Base-by-base conservation (phyloP, 2,329 filamentous ascomycete species). In the Hortaea werneckii region DNA sequence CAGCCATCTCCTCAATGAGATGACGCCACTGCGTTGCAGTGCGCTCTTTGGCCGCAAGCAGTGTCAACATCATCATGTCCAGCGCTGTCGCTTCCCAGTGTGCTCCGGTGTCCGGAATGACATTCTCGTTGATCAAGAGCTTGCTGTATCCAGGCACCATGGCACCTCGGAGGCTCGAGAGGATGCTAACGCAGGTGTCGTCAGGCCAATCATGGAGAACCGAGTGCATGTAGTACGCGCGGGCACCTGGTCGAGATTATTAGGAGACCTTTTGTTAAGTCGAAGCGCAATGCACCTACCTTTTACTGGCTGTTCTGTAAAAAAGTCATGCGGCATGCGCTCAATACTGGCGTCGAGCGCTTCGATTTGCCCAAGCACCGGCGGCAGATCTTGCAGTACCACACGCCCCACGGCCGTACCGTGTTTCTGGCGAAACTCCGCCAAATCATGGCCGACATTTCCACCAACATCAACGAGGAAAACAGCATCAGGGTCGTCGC, bases 201-300 rank as follows among this genome's bases (percentile, higher is more conserved):
- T 55, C 53, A 10, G 35, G 34, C 52, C 50, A 56, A 34, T 56
- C 44, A 35, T 56, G 53, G 28, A 50, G 37, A 30, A 54, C 44
- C 37, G 13, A 27, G 9, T 48, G 47, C 12, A 55, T 41, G 37
- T 49, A 45, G 39, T 55, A 55, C 6, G 61, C 46, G 30, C 61
- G 56, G 6, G 45, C 44, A 26, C 46, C n/a, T n/a, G n/a, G n/a
- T n/a, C n/a, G n/a, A n/a, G n/a, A n/a, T n/a, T n/a, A n/a, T n/a
- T n/a, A n/a, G n/a, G n/a, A n/a, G n/a, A n/a, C n/a, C n/a, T n/a
- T n/a, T n/a, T n/a, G n/a, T n/a, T n/a, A n/a, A n/a, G n/a, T n/a
- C n/a, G n/a, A n/a, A n/a, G n/a, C n/a, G n/a, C n/a, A n/a, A n/a
- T n/a, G n/a, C n/a, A n/a, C n/a, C n/a, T n/a, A n/a, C n/a, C 45